Base-by-base conservation (phyloP, 805 yeast genomes). In the Suhomyces vadensis region DNA sequence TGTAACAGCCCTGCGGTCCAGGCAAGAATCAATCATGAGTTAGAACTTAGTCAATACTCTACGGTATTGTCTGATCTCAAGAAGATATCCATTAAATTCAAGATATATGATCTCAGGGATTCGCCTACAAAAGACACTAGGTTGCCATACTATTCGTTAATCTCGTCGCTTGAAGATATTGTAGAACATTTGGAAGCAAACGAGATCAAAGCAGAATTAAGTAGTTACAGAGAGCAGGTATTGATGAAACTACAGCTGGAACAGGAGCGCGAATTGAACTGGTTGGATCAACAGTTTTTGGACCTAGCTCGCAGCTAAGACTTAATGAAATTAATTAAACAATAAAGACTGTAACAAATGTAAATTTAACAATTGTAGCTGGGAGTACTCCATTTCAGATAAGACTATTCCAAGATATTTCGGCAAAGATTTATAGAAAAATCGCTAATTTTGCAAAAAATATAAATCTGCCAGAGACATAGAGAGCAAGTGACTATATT, bases 1-100 rank as follows among this genome's bases (percentile, higher is more conserved):
- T 60, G 63, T 7, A 25, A 50, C 10, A 46, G 51, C 31, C 44
- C 41, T 1, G 37, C 47, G 5, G 46, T 57, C 6, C 59, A 53
- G 44, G 26, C 37, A 5, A 41, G 37, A 10, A 54, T 60, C 5
- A 31, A 31, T 9, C 37, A 25, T 3, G 58, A 60, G 36, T 46
- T 55, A 20, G 26, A 29, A 10, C 50, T 43, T 11, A 23, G 37
- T 3, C 33, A 29, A 29, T 29, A 16, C 10, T 57, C 66, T 5
- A 37, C 43, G 16, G 42, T 59, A 6, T 47, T 67, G 10, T 63
- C 71, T 6, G 44, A 45, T 4, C 52, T 69, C 37, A 68, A 69
- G 49, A 57, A 54, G 35, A 41, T 68, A 7, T 66, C 72, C 5
- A 57, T 61, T 27, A 65, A 62, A 46, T 53, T 58, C 54, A 60